A percentile compares a stretch with the other conserved stretches of the same genome.
phyloP scores from a whole-genome alignment of 2,329 filamentous ascomycete species.

The Fusarium succisae region DNA sequence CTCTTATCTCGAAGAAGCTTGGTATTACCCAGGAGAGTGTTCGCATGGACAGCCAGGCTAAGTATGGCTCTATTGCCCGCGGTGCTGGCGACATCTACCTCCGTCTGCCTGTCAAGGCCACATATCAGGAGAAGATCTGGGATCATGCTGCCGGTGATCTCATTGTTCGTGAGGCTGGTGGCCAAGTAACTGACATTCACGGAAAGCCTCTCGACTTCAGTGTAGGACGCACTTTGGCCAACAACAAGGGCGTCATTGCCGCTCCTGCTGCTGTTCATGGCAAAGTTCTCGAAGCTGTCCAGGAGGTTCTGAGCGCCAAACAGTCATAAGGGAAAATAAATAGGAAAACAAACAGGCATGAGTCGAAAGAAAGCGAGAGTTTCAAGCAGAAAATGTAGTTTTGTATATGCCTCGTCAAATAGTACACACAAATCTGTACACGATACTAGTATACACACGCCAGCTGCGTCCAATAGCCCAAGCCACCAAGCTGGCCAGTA shows the following conservation, averaged over 20 bases:
- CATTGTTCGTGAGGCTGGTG: constrained; percentile 93
- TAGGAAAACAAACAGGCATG: neutral
- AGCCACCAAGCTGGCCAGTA: constrained; percentile 14
- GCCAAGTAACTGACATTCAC: constrained; percentile 87
- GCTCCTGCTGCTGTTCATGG: constrained; percentile 80
- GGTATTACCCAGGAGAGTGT: constrained; percentile 91
- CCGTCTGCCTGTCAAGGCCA: constrained; percentile 82
- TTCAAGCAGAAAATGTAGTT: constrained; percentile 33
- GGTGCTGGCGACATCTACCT: constrained; percentile 96
- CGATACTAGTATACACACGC: constrained; percentile 45
- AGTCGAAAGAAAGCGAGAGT: constrained; percentile 15
- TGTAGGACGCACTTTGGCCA: constrained; percentile 82
- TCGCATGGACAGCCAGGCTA: constrained; percentile 97
- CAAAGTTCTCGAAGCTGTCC: constrained; percentile 82
- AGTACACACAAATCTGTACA: constrained; percentile 46
- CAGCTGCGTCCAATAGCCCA: constrained; percentile 37
- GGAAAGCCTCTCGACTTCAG: constrained; percentile 89
- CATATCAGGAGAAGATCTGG: constrained; percentile 99
- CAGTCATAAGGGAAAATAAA: constrained; percentile 25
- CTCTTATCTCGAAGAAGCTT: constrained; percentile 79
- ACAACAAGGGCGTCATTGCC: constrained; percentile 94
- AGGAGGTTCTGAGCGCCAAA: constrained; percentile 71
- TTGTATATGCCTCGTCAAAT: constrained; percentile 45
- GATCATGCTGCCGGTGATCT: constrained; percentile 96
- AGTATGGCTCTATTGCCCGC: constrained; percentile 94